Evolutionary conservation across 1,284 basidiomycete genomes (phyloP).

Genomic region (Trametes pubescens): DNA sequence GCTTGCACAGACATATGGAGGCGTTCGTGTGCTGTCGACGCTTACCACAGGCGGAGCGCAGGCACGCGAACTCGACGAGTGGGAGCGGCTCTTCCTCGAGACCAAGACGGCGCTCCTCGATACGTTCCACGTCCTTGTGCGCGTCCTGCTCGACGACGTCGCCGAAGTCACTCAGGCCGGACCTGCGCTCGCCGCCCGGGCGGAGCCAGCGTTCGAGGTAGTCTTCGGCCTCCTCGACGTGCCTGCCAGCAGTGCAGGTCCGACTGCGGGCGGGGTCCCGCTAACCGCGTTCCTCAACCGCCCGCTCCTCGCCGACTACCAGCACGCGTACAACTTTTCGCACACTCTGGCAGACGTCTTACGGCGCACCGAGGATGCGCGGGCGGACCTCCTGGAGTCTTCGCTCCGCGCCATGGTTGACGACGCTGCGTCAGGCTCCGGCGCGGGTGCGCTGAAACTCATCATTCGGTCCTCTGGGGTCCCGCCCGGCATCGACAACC

Average conservation of each 20-base stretch:
- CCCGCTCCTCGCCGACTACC: constrained; percentile 73
- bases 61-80: constrained; percentile 58
- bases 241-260: constrained; percentile 2
- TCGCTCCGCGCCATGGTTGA: constrained; percentile 51
- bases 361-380: constrained; percentile 59
- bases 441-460: constrained; percentile 63
- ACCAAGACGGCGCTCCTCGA: constrained; percentile 78
- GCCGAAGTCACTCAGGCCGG: constrained; percentile 48
- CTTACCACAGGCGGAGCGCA: constrained; percentile 40
- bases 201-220: constrained; percentile 63
- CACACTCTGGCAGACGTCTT: constrained; percentile 56
- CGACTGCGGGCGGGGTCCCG: constrained; percentile 13
- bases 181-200: constrained; percentile 50
- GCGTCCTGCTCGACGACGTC: constrained; percentile 57
- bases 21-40: constrained; percentile 43
- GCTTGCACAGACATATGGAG: constrained; percentile 68
- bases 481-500: constrained; percentile 54
- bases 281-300: constrained; percentile 70
- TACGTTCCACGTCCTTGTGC: constrained; percentile 66
- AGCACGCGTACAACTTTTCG: constrained; percentile 67
- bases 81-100: constrained; percentile 73
- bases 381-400: constrained; percentile 63
- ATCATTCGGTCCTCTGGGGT: constrained; percentile 67
- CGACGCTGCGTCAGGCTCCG: constrained; percentile 41
- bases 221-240: constrained; percentile 65